These are phyloP conservation scores for Teunomyces gatunensis DNA, from an alignment of 805 yeast genomes.

Conservation along the genomic window DNA sequence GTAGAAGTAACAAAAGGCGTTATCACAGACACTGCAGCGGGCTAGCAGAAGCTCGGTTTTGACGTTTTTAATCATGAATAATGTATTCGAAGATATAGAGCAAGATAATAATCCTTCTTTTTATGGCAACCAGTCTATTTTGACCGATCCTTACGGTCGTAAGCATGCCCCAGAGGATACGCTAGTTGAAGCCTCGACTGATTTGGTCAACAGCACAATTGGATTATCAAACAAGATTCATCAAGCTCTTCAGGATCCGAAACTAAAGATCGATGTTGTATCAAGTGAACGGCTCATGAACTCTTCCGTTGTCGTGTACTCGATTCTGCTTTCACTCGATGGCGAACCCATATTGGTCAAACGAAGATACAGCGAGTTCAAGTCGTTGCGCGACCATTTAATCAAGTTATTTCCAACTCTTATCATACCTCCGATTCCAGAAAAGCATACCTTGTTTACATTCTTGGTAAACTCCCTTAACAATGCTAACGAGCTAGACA, in stretches of 20 bases:
- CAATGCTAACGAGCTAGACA: constrained; percentile 30
- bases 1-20: neutral
- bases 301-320: constrained; percentile 37
- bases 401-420: constrained; percentile 38
- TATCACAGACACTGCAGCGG: neutral
- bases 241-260: constrained; percentile 25
- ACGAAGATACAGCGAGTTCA: constrained; percentile 43
- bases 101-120: constrained; percentile 46
- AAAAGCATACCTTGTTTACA: constrained; percentile 46
- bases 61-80: constrained; percentile 7
- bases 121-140: constrained; percentile 32
- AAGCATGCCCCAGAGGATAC: constrained; percentile 6
- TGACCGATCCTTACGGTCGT: constrained; percentile 26
- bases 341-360: constrained; percentile 32
- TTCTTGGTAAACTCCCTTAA: constrained; percentile 41
- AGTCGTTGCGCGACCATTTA: constrained; percentile 38
- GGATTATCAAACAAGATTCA: constrained; percentile 30
- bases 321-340: constrained; percentile 26
- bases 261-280: constrained; percentile 28
- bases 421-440: constrained; percentile 45
- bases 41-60: neutral
- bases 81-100: constrained; percentile 38
- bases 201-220: constrained; percentile 27
- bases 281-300: constrained; percentile 35
- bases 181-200: constrained; percentile 6